phyloP scores from a whole-genome alignment of 768 basidiomycete species.

The Mycena indigotica region DNA sequence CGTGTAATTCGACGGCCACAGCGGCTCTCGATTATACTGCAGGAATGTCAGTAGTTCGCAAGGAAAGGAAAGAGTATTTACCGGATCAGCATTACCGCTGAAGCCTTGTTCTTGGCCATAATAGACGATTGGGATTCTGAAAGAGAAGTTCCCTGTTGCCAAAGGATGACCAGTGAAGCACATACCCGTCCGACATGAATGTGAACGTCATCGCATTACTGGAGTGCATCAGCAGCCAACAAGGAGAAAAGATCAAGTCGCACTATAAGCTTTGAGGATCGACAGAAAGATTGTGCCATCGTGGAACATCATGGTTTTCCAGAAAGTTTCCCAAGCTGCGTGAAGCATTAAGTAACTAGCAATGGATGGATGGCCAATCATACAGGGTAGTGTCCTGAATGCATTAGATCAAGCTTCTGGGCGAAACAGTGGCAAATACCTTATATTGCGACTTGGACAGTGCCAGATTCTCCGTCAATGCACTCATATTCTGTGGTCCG shows the following conservation, averaged over 20 bases:
- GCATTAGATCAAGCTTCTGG: neutral
- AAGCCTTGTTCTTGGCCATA: slow-evolving; percentile 81
- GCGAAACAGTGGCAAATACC: slow-evolving; percentile 34
- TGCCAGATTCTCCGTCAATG: slow-evolving; percentile 51
- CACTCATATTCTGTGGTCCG: slow-evolving; percentile 64
- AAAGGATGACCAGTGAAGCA: too few species aligned
- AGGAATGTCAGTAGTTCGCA: slow-evolving; percentile 6
- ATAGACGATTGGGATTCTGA: slow-evolving; percentile 73
- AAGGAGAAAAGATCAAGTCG: slow-evolving; percentile 24
- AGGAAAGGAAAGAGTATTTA: slow-evolving; percentile 32
- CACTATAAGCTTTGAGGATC: slow-evolving; percentile 74
- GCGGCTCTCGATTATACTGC: slow-evolving; percentile 73
- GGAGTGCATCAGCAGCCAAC: neutral
- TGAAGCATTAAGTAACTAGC: too few species aligned
- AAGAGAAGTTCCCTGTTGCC: too few species aligned
- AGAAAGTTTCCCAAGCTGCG: slow-evolving; percentile 66
- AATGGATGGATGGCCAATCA: neutral
- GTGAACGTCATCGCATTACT: slow-evolving; percentile 76
- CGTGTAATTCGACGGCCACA: slow-evolving; percentile 70
- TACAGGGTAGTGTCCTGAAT: slow-evolving; percentile 18
- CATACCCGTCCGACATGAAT: slow-evolving; percentile 70
- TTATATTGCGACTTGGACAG: slow-evolving; percentile 57
- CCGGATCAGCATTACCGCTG: slow-evolving; percentile 65
- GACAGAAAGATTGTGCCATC: slow-evolving; percentile 72
- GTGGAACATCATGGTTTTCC: slow-evolving; percentile 76